Conservation (phyloP, 306 rosid species). For the Abrus precatorius region DNA sequence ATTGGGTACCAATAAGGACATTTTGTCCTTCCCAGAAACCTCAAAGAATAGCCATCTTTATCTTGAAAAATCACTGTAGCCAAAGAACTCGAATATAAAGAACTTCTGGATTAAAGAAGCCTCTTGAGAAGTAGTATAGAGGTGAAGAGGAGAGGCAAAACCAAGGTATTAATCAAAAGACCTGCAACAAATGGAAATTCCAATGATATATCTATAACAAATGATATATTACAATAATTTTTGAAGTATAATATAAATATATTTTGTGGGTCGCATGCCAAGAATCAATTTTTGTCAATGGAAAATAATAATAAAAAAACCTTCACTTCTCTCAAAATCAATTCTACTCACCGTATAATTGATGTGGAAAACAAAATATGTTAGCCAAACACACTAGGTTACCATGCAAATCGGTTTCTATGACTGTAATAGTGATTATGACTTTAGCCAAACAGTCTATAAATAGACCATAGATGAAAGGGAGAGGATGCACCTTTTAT, state of each 20-base stretch:
- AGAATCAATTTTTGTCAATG: no score
- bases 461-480: neutral
- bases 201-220: neutral
- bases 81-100: constrained; percentile 17
- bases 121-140: constrained; percentile 43
- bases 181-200: constrained; percentile 41
- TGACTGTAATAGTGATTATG: neutral
- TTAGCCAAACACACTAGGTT: no score
- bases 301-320: no score
- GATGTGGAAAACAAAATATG: no score
- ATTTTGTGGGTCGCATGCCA: no score
- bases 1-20: constrained; percentile 10
- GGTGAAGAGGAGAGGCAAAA: constrained; percentile 49
- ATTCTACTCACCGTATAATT: no score
- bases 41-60: constrained; percentile 31
- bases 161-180: constrained; percentile 51
- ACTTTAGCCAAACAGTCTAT: neutral
- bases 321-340: no score
- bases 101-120: constrained; percentile 40
- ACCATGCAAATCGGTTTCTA: no score
- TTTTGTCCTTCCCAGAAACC: constrained; percentile 26
- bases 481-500: neutral
- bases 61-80: constrained; percentile 22
- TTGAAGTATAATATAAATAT: no score
- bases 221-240: no score